A percentile compares a stretch with the other conserved stretches of the same genome.
These are phyloP conservation scores for Pinus albicaulis DNA, from an alignment of 75 land plant genomes.

Conservation along the genomic window DNA sequence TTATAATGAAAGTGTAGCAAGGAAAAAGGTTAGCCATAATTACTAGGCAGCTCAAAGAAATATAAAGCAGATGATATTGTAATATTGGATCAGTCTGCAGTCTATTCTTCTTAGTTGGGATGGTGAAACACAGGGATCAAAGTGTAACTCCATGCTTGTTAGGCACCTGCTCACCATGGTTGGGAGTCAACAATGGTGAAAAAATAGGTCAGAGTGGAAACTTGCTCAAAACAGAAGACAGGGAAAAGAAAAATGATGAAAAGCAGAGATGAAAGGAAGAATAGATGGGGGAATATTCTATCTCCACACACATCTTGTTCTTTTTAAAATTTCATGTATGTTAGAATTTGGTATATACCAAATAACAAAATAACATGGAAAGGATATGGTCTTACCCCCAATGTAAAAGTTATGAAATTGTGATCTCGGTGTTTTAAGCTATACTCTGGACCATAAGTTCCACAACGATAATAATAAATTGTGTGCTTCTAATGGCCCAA, in stretches of 20 bases:
- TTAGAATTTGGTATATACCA: too few relatives aligned
- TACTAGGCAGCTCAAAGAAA: neutral
- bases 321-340: too few relatives aligned
- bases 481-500: conserved; percentile 30
- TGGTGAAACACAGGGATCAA: too few relatives aligned
- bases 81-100: neutral
- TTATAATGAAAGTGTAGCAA: neutral
- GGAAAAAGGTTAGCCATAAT: neutral
- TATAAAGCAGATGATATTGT: neutral
- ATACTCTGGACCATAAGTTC: conserved; percentile 23
- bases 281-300: neutral
- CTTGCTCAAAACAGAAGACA: neutral
- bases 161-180: too few relatives aligned
- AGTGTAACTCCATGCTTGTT: too few relatives aligned
- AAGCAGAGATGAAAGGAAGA: neutral
- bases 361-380: too few relatives aligned
- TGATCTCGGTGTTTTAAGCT: conserved; percentile 34
- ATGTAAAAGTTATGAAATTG: conserved; percentile 34
- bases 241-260: neutral
- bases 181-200: too few relatives aligned
- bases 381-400: conserved; percentile 18
- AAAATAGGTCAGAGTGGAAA: neutral
- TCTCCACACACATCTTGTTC: too few relatives aligned
- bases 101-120: too few relatives aligned
- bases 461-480: conserved; percentile 39